Base-by-base conservation (phyloP, 2,329 filamentous ascomycete species). In the Gliomastix tumulicola region DNA sequence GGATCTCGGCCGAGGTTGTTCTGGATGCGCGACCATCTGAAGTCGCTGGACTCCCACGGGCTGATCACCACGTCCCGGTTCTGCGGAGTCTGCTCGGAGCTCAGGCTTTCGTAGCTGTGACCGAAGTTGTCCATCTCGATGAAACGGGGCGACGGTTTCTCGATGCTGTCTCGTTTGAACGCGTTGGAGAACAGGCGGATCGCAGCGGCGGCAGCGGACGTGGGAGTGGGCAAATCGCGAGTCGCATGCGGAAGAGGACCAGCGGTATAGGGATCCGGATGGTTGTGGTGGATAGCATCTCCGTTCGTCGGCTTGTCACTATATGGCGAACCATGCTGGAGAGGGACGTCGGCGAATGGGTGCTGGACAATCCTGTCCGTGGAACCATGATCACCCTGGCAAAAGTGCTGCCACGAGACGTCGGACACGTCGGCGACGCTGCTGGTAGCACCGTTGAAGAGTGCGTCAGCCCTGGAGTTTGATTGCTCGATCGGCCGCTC, bases 351-450 rank as follows among this genome's bases (percentile, higher is more conserved):
- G n/a, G n/a, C n/a, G n/a, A n/a, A n/a, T 19, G 32, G 16, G 21
- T 56, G 50, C 17, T 49, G 49, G 32, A 55, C 47, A 19, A 56
- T 53, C 34, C 39, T 48, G 8, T 54, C 51, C 10, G 40, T 43
- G 6, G 50, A 49, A 5, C 37, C 44, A 25, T 49, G 43, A 11
- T 52, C 44, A 21, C 43, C 41, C 13, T 38, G 46, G 17, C 44
- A 35, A 4, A 41, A 37, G 6, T 45, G 43, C 20, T 39, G 49
- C 17, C 43, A 40, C 10, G 39, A 40, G 8, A 42, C 42, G 30
- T 69, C 66, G 1, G 67, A 69, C 7, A 62, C 56, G 20, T 35
- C 32, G 3, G 67, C 67, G 17, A 71, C 44, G 38, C 67, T 71
- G 43, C 61, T 68, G 9, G 66, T 64, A 12, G 53, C 53, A 16